Evolutionary conservation across 257 asterid species (phyloP).

Genomic region (Coffea eugenioides): DNA sequence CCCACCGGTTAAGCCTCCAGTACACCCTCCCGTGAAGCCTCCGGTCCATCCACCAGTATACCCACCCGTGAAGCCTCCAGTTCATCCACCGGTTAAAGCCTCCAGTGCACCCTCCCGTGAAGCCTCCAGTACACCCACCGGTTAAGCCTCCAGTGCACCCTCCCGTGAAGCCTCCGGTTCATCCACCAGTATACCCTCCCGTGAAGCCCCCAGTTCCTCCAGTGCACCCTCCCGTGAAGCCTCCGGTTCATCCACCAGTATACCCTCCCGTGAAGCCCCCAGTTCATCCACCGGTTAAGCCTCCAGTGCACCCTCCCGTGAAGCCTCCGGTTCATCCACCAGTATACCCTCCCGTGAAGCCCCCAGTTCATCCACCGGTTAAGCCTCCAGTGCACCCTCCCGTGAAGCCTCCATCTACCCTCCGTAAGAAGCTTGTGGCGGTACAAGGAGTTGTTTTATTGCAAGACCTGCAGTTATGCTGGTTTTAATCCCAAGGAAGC

Average conservation of each 20-base stretch:
- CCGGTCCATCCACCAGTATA: too few relatives aligned
- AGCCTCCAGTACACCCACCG: too few relatives aligned
- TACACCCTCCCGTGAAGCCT: too few relatives aligned
- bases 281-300: constrained; percentile 13
- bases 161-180: not conserved
- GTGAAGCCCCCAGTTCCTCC: constrained; percentile 5
- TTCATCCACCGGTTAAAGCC: too few relatives aligned
- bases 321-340: not conserved
- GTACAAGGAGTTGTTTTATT: constrained; percentile 50
- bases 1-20: not conserved
- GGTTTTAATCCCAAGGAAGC: constrained; percentile 51
- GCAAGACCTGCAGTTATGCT: constrained; percentile 63
- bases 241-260: not conserved
- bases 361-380: too few relatives aligned
- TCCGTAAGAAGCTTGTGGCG: constrained; percentile 20
- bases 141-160: not conserved
- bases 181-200: not conserved
- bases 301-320: constrained; percentile 19
- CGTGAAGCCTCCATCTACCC: not conserved
- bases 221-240: constrained; percentile 1
- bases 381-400: too few relatives aligned
- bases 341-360: too few relatives aligned
- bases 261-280: constrained; percentile 1
- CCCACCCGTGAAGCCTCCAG: too few relatives aligned
- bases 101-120: too few relatives aligned